phyloP scores from a whole-genome alignment of 768 basidiomycete genomes.

The Trametes villosa region DNA sequence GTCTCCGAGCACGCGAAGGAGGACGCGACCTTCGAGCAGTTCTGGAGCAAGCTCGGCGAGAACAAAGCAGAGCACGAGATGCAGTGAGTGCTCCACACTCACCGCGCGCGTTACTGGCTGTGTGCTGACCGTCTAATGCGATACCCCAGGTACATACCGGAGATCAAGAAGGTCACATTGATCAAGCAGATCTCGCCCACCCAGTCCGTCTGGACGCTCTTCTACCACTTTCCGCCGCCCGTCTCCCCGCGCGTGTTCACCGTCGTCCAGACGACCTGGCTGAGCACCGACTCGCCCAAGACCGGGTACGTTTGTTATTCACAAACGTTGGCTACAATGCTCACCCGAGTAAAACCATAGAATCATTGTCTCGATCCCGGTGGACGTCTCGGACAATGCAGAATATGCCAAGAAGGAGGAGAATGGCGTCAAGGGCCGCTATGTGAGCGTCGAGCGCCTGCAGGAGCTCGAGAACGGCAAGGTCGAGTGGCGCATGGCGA shows the following conservation, averaged over 20 bases:
- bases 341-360: slow-evolving; percentile 19
- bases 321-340: background rate
- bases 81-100: slow-evolving; percentile 47
- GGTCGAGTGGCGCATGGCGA: slow-evolving; percentile 83
- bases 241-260: slow-evolving; percentile 79
- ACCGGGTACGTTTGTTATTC: slow-evolving; percentile 56
- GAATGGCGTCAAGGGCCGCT: slow-evolving; percentile 66
- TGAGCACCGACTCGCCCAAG: slow-evolving; percentile 53
- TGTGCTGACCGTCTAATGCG: background rate
- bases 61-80: slow-evolving; percentile 73
- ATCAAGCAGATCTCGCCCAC: slow-evolving; percentile 67
- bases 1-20: slow-evolving; percentile 64
- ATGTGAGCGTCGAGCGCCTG: slow-evolving; percentile 71
- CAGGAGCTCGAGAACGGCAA: slow-evolving; percentile 63
- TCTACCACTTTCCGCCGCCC: slow-evolving; percentile 74
- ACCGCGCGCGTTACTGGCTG: background rate
- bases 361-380: slow-evolving; percentile 61
- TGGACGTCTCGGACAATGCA: slow-evolving; percentile 63
- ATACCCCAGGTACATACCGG: slow-evolving; percentile 61
- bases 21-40: slow-evolving; percentile 74
- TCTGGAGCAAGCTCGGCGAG: slow-evolving; percentile 70
- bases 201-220: slow-evolving; percentile 69
- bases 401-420: slow-evolving; percentile 66
- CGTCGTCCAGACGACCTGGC: slow-evolving; percentile 65
- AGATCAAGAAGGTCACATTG: slow-evolving; percentile 63